Evolutionary conservation across 176 grass and related monocot species (phyloP).

Genomic region (Phoenix roebelenii): DNA sequence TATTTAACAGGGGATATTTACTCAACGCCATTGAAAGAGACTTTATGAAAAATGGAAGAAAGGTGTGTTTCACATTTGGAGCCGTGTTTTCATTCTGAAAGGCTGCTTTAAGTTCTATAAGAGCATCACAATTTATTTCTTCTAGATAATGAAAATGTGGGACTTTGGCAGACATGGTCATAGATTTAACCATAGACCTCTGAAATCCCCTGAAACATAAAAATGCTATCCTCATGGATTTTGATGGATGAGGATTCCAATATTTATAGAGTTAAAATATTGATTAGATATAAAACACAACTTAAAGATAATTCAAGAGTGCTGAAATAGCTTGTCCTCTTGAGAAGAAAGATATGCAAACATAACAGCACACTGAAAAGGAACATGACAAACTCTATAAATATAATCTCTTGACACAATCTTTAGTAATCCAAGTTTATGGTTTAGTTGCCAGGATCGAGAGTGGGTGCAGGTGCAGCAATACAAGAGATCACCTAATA

Average conservation of each 20-base stretch:
- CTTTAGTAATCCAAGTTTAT: no score
- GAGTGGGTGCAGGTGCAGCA: no score
- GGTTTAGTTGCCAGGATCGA: no score
- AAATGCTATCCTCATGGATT: background rate
- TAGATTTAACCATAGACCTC: conserved; percentile 89
- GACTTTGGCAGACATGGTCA: conserved; percentile 78
- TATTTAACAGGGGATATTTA: conserved; percentile 85
- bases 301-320: background rate
- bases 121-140: conserved; percentile 87
- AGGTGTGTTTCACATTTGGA: conserved; percentile 74
- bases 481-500: no score
- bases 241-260: background rate
- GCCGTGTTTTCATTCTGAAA: conserved; percentile 79
- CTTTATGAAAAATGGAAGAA: conserved; percentile 91
- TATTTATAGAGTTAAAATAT: background rate
- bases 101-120: conserved; percentile 52
- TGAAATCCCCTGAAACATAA: conserved; percentile 75
- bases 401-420: no score
- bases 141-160: conserved; percentile 95
- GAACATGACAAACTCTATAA: no score
- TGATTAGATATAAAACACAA: background rate
- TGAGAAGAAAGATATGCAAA: no score
- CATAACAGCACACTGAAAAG: no score
- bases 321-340: no score
- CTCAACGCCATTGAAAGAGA: conserved; percentile 75